Evolutionary conservation across 2,329 filamentous ascomycete genomes (phyloP).

Genomic region (Claviceps purpurea): DNA sequence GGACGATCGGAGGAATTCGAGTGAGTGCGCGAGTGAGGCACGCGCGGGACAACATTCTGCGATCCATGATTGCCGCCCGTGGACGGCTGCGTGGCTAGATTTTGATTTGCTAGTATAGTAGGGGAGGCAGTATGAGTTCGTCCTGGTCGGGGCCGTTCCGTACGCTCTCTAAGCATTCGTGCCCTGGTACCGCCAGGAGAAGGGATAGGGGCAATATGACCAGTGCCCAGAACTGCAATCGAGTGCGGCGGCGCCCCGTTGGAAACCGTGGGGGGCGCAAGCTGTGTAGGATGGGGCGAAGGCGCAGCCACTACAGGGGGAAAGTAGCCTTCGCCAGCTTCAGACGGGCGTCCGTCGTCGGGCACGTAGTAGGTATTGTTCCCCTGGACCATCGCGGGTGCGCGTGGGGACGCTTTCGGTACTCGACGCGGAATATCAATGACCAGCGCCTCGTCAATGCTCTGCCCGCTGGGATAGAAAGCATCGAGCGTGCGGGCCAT

Average conservation of each 20-base stretch:
- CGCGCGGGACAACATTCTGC: constrained; percentile 23
- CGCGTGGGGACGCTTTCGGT: constrained; percentile 65
- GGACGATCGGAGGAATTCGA: constrained; percentile 43
- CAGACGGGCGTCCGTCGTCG: constrained; percentile 52
- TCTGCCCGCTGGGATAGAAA: constrained; percentile 78
- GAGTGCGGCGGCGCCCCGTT: constrained; percentile 36
- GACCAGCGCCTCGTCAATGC: constrained; percentile 74
- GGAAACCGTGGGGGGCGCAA: constrained; percentile 21
- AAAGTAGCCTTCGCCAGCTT: constrained; percentile 70
- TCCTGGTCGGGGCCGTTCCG: constrained; percentile 45
- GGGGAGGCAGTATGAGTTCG: constrained; percentile 74
- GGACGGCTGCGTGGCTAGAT: constrained; percentile 21
- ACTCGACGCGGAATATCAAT: constrained; percentile 79
- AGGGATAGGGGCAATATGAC: constrained; percentile 66
- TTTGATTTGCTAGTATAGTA: constrained; percentile 32
- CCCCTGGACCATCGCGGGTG: constrained; percentile 27
- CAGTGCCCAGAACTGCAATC: constrained; percentile 70
- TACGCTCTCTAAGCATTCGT: constrained; percentile 42
- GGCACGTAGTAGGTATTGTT: constrained; percentile 39
- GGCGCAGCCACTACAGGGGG: constrained; percentile 45
- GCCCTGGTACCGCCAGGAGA: constrained; percentile 59
- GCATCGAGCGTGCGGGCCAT: constrained; percentile 66
- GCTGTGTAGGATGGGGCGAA: constrained; percentile 26
- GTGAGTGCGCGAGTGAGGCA: constrained; percentile 42
- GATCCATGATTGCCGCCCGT: constrained; percentile 18